A percentile compares a stretch with the other conserved stretches of the same genome.
phyloP scores from a whole-genome alignment of 805 yeast species.

The Hyphopichia homilentoma region DNA sequence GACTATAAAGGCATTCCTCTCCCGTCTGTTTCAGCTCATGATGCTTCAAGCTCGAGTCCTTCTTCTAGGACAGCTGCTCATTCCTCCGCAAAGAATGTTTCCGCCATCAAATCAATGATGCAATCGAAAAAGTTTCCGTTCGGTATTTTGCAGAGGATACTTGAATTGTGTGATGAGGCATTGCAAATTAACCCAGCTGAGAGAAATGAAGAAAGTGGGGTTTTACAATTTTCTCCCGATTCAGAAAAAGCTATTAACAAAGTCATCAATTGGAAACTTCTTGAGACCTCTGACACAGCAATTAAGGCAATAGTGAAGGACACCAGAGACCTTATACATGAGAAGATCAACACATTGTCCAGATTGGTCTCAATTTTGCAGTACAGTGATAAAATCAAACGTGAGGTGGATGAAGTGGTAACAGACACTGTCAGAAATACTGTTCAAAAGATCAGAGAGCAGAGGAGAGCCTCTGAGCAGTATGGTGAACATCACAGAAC shows the following conservation, averaged over 20 bases:
- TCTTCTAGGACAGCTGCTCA: no score
- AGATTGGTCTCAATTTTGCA: slow-evolving; percentile 71
- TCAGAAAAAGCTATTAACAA: slow-evolving; percentile 53
- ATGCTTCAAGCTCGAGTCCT: slow-evolving; percentile 13
- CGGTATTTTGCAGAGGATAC: slow-evolving; percentile 52
- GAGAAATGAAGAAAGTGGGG: slow-evolving; percentile 32
- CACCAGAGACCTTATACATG: slow-evolving; percentile 55
- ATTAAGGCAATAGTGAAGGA: slow-evolving; percentile 61
- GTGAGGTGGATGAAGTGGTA: slow-evolving; percentile 72
- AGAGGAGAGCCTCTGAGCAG: slow-evolving; percentile 16
- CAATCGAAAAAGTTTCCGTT: slow-evolving; percentile 54
- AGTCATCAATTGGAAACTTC: slow-evolving; percentile 41
- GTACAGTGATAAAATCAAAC: slow-evolving; percentile 71
- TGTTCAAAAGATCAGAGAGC: slow-evolving; percentile 48
- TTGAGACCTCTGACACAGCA: slow-evolving; percentile 62
- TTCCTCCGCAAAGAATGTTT: slow-evolving; percentile 10
- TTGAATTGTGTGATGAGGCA: slow-evolving; percentile 73
- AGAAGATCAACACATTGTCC: slow-evolving; percentile 65
- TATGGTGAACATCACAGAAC: neutral
- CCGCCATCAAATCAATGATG: slow-evolving; percentile 30
- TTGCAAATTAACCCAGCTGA: slow-evolving; percentile 58
- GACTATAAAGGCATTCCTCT: slow-evolving; percentile 62
- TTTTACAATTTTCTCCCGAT: slow-evolving; percentile 49
- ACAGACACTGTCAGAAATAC: slow-evolving; percentile 61
- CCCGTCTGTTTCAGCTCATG: slow-evolving; percentile 20